Base-by-base conservation (phyloP, 2,329 filamentous ascomycete species). In the Stemphylium lycopersici region DNA sequence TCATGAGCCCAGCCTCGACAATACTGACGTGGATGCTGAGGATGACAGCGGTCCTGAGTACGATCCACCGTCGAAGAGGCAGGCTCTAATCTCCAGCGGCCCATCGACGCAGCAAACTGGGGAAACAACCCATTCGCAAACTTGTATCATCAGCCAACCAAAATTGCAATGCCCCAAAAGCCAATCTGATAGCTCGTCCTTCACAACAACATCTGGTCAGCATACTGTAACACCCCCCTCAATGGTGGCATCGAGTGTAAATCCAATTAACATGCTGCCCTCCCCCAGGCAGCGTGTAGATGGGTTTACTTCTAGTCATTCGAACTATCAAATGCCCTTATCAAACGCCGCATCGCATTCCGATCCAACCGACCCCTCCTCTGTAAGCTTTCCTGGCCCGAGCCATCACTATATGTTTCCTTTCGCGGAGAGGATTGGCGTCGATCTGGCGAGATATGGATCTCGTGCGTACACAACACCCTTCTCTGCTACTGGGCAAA, bases 21-120 rank as follows among this genome's bases (percentile, higher is more conserved):
- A 20, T 12, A 11, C 37, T 16, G 37, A 41, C n/a, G 15, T 33
- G 18, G 50, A 61, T 33, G 56, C 38, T 15, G 59, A 63, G 36
- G 53, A 44, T 4, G 50, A 59, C 3, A 48, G 41, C 32, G 32
- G 59, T 4, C 36, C 33, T 7, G 44, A 55, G 12, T 34, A 53
- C 11, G 43, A 52, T 4, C 47, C 15, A 11, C 38, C 37, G 8
- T 16, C 47, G 4, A 58, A 63, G 37, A 54, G 40, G 26, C 56
- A n/a, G 46, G 52, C 49, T 26, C 12, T 51, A 5, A 36, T 24
- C 16, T n/a, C 39, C 15, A 32, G 26, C 11, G 12, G 42, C 16
- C 16, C 41, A 4, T 33, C 20, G 12, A 44, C 16, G 36, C 20
- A 8, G 8, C 22, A 29, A 29, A 10, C 26, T 11, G 26, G 26